Percentiles rank a stretch among this genome's conserved stretches.
These are phyloP conservation scores for Nitzschia inconspicua DNA, from an alignment of 108 stramenopile genomes.

Conservation along the genomic window DNA sequence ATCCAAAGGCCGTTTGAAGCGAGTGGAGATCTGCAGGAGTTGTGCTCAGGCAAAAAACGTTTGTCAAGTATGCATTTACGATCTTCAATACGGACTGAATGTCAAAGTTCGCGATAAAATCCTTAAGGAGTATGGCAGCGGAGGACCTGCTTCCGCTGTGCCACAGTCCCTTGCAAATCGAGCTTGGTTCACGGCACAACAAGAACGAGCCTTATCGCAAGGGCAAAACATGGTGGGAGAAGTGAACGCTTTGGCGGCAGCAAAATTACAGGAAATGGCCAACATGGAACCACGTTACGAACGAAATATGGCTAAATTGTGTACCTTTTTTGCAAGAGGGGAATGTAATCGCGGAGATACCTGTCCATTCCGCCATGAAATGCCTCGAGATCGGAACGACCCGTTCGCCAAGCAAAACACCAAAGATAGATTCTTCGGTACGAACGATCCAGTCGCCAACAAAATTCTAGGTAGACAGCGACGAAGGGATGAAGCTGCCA, in stretches of 20 bases:
- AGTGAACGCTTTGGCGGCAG: slow-evolving; percentile 56
- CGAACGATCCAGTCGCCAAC: slow-evolving; percentile 88
- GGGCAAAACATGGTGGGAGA: slow-evolving; percentile 57
- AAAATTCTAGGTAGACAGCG: slow-evolving; percentile 74
- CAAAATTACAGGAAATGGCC: slow-evolving; percentile 86
- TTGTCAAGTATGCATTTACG: slow-evolving; percentile 98
- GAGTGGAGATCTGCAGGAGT: slow-evolving; percentile 94
- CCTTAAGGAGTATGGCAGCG: slow-evolving; percentile 63
- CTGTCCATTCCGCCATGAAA: slow-evolving; percentile 98
- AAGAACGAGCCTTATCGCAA: slow-evolving; percentile 70
- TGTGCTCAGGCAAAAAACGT: slow-evolving; percentile 97
- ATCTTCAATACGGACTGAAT: slow-evolving; percentile 95
- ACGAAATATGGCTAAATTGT: slow-evolving; percentile 94
- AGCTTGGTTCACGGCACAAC: slow-evolving; percentile 78
- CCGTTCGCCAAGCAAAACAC: slow-evolving; percentile 92
- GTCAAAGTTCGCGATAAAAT: slow-evolving; percentile 91
- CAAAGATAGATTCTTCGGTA: slow-evolving; percentile 93
- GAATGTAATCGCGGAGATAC: slow-evolving; percentile 92
- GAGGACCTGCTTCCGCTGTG: slow-evolving; percentile 52
- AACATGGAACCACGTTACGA: slow-evolving; percentile 93
- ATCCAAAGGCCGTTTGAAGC: slow-evolving; percentile 90
- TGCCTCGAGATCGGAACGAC: slow-evolving; percentile 91
- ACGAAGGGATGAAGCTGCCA: slow-evolving; percentile 52
- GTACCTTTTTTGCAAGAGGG: slow-evolving; percentile 93
- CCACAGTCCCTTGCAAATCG: slow-evolving; percentile 90